Evolutionary conservation across 106 monocot species (phyloP), one percentile per base, ranked within the genome.

Genomic region (Dendrobium chrysotoxum): DNA sequence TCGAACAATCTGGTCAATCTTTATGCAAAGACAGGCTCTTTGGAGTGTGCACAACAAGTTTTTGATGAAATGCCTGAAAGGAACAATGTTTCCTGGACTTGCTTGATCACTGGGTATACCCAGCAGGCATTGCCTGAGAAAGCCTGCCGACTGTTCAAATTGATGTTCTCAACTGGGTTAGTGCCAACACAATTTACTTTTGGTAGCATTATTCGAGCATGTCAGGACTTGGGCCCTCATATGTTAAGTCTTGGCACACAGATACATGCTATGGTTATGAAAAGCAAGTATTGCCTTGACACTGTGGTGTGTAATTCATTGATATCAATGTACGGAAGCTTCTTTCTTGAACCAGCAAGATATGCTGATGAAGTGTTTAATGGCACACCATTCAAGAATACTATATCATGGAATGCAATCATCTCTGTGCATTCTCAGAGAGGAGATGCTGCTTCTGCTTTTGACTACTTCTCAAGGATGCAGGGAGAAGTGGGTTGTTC

Each of bases 81-180:
- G 82, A 96, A 96, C 79, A 68, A 77, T 18, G 88, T 93, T 26
- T 96, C 96, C 1, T 96, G 91, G 89, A 93, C 91, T 65, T 93
- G 88, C 80, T 64, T 96, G 79, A 90, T 93, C 35, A 72, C 89
- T 20, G 93, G 93, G 4, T 86, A 90, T 75, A 73, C 85, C 11
- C 86, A 88, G 73, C 9, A 26, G 2, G 83, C 85, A 0, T 58
- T 83, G 3, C 75, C 85, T 1, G 50, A 85, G 4, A 79, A 86
- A 55, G 89, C 88, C 3, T 88, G 76, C 53, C 11, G 6, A 10
- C 41, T 95, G 1, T 95, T 95, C 79, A 70, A 80, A 0, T 89
- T 53, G 4, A 91, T 93, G 93, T 23, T 91, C 21, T 81, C 79
- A 1, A 53, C 64, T 46, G 88, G 86, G 20, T 72, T 84, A 26